Percentiles rank a stretch among this genome's conserved stretches.
Evolutionary conservation across 2,329 filamentous ascomycete species (phyloP).

Genomic region (Sarocladium oryzae): DNA sequence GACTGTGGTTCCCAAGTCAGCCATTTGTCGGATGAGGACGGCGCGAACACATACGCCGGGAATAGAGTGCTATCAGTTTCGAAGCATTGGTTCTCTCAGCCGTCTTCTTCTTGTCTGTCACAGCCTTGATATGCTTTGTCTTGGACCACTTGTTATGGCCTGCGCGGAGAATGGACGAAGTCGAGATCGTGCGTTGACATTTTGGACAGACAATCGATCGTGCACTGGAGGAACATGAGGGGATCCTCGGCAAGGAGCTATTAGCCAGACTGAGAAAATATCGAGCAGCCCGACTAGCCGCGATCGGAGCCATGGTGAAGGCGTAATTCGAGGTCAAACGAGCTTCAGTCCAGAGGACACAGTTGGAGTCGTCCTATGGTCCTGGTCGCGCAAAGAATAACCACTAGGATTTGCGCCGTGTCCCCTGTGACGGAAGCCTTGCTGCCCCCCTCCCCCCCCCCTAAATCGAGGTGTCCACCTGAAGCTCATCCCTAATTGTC

Average conservation of each 20-base stretch:
- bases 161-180: slow-evolving; percentile 40
- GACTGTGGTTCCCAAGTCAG: slow-evolving; percentile 38
- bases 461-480: slow-evolving; percentile 4
- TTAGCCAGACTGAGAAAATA: neutral
- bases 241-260: neutral
- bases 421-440: slow-evolving; percentile 4
- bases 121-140: slow-evolving; percentile 91
- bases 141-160: slow-evolving; percentile 95
- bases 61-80: slow-evolving; percentile 67
- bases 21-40: neutral
- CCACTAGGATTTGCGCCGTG: neutral
- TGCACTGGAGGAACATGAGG: neutral
- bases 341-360: too few relatives aligned
- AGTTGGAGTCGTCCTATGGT: too few relatives aligned
- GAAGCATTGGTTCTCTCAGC: slow-evolving; percentile 60
- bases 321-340: neutral
- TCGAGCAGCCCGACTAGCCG: neutral
- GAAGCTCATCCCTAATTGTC: neutral
- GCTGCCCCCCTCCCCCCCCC: neutral
- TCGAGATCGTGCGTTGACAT: slow-evolving; percentile 43
- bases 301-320: neutral
- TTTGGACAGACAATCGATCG: slow-evolving; percentile 30
- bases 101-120: slow-evolving; percentile 74
- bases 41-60: slow-evolving; percentile 52
- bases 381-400: neutral